Conservation (phyloP, 495 filamentous ascomycete species). For the Cryomyces antarcticus region DNA sequence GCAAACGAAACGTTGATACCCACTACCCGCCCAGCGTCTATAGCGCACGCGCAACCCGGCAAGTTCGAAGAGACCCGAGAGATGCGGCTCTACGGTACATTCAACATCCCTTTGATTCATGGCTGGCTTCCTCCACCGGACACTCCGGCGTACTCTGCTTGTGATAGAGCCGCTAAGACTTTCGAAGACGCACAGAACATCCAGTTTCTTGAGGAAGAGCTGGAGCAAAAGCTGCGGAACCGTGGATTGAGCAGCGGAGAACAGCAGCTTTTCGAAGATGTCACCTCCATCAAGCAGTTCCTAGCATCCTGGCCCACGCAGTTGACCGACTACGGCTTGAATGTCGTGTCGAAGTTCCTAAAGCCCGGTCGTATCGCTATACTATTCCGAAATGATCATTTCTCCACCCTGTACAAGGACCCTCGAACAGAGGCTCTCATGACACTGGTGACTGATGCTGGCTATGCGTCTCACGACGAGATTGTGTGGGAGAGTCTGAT, state of each 20-base stretch:
- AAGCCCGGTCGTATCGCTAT: slow-evolving; percentile 63
- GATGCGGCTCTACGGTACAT: slow-evolving; percentile 71
- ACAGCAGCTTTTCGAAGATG: slow-evolving; percentile 53
- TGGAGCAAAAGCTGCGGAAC: slow-evolving; percentile 54
- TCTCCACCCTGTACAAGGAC: slow-evolving; percentile 73
- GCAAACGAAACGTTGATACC: slow-evolving; percentile 13
- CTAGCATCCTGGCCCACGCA: slow-evolving; percentile 64
- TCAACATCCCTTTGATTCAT: slow-evolving; percentile 76
- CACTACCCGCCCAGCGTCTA: slow-evolving; percentile 18
- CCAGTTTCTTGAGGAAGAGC: slow-evolving; percentile 67
- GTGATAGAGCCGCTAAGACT: slow-evolving; percentile 49
- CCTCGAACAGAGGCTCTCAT: slow-evolving; percentile 49
- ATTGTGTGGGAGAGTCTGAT: slow-evolving; percentile 89
- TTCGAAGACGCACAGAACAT: slow-evolving; percentile 85
- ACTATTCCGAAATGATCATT: slow-evolving; percentile 92
- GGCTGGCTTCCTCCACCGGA: slow-evolving; percentile 64
- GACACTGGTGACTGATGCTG: slow-evolving; percentile 77
- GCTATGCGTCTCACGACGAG: slow-evolving; percentile 73
- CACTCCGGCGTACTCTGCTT: slow-evolving; percentile 41
- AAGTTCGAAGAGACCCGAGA: slow-evolving; percentile 68
- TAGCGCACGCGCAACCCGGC: slow-evolving; percentile 28
- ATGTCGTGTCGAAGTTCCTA: slow-evolving; percentile 41
- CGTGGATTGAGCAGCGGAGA: slow-evolving; percentile 33
- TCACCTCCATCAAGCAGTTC: slow-evolving; percentile 63
- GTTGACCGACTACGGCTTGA: slow-evolving; percentile 61